Evolutionary conservation across 345 rosid genomes (phyloP).

Genomic region (Populus nigra): DNA sequence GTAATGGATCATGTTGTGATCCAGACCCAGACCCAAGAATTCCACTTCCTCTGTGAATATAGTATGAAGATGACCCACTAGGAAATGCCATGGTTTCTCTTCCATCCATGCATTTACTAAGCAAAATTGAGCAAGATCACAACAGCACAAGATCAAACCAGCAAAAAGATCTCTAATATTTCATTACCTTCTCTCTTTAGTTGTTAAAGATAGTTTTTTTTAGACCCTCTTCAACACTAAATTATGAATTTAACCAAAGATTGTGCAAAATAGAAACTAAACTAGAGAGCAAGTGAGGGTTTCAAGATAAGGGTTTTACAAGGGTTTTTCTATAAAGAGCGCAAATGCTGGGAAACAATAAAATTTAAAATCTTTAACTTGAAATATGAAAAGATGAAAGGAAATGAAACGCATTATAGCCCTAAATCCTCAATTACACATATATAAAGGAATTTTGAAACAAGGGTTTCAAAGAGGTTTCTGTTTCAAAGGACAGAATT

Average conservation of each 20-base stretch:
- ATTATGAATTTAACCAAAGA: background rate
- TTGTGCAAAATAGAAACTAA: background rate
- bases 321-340: conserved; percentile 7
- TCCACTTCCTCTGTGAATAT: conserved; percentile 70
- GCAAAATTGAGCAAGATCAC: conserved; percentile 15
- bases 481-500: background rate
- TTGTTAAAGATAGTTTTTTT: conserved; percentile 9
- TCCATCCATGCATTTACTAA: conserved; percentile 94
- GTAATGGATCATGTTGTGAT: conserved; percentile 49
- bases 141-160: conserved; percentile 1
- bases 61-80: conserved; percentile 71
- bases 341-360: background rate
- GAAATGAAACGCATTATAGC: background rate
- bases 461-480: conserved; percentile 8
- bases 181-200: background rate
- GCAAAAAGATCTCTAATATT: background rate
- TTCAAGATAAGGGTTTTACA: conserved; percentile 11
- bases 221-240: background rate
- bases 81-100: conserved; percentile 90
- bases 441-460: background rate
- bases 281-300: background rate
- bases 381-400: background rate
- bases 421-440: background rate
- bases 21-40: conserved; percentile 49
- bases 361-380: background rate